Evolutionary conservation across 129 eudicot genomes (phyloP).

Genomic region (Artemisia tridentata): DNA sequence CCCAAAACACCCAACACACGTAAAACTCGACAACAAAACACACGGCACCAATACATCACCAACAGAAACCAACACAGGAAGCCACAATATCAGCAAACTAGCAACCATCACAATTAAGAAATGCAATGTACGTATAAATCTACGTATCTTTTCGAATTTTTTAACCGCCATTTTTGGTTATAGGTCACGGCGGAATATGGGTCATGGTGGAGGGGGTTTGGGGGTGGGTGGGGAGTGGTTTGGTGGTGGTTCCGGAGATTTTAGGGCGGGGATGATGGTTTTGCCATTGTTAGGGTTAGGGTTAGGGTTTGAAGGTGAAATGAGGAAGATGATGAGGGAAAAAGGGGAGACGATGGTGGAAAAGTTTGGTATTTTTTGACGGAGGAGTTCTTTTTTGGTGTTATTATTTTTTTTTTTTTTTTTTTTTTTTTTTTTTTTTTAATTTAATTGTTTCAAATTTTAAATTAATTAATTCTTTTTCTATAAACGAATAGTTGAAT

Average conservation of each 20-base stretch:
- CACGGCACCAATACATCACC: slow-evolving; percentile 74
- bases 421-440: too few relatives aligned
- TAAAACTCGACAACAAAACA: slow-evolving; percentile 65
- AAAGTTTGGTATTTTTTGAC: background rate
- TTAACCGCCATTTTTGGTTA: slow-evolving; percentile 22
- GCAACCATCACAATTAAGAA: slow-evolving; percentile 79
- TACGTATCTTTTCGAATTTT: slow-evolving; percentile 55
- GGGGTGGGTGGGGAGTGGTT: too few relatives aligned
- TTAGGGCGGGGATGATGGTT: background rate
- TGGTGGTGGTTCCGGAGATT: too few relatives aligned
- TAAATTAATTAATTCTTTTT: too few relatives aligned
- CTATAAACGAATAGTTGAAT: too few relatives aligned
- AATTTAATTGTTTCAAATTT: too few relatives aligned
- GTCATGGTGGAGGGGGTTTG: too few relatives aligned
- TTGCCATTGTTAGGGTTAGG: slow-evolving; percentile 47
- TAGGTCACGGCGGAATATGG: background rate
- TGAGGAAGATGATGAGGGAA: background rate
- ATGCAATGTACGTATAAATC: slow-evolving; percentile 58
- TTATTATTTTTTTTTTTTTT: too few relatives aligned
- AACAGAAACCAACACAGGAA: slow-evolving; percentile 73
- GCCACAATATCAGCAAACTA: slow-evolving; percentile 59
- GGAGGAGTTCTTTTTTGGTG: background rate
- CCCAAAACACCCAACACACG: slow-evolving; percentile 69
- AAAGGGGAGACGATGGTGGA: background rate
- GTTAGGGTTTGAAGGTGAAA: slow-evolving; percentile 4